Percentiles rank a stretch among this genome's conserved stretches.
phyloP scores from a whole-genome alignment of 2,329 filamentous ascomycete genomes.

The Orbilia blumenaviensis region DNA sequence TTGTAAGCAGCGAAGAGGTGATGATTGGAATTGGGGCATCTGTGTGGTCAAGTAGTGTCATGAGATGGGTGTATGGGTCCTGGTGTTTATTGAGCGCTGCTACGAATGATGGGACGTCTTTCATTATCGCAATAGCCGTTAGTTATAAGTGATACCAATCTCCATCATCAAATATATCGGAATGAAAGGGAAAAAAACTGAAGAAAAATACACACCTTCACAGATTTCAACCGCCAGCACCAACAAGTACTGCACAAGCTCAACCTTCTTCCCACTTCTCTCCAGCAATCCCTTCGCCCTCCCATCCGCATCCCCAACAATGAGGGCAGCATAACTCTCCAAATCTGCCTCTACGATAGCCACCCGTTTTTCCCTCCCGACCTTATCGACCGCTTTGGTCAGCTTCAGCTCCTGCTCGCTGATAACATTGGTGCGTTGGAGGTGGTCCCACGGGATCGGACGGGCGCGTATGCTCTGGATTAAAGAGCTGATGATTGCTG shows the following conservation, averaged over 20 bases:
- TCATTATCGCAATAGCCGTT: slow-evolving; percentile 9
- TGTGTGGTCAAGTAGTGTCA: slow-evolving; percentile 82
- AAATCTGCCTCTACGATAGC: slow-evolving; percentile 82
- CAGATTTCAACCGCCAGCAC: slow-evolving; percentile 88
- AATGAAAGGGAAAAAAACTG: slow-evolving; percentile 55
- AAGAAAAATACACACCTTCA: slow-evolving; percentile 69
- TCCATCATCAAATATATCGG: neutral
- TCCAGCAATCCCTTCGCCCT: slow-evolving; percentile 79
- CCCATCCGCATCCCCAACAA: slow-evolving; percentile 71
- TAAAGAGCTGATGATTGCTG: slow-evolving; percentile 42
- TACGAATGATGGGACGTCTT: slow-evolving; percentile 81
- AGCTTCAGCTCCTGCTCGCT: slow-evolving; percentile 92
- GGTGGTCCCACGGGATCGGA: slow-evolving; percentile 97
- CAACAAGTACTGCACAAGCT: slow-evolving; percentile 94
- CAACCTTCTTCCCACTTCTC: slow-evolving; percentile 81
- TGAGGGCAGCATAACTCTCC: slow-evolving; percentile 79
- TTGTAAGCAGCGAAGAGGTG: slow-evolving; percentile 84
- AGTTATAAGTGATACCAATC: neutral
- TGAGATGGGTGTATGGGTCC: slow-evolving; percentile 82
- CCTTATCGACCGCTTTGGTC: slow-evolving; percentile 96
- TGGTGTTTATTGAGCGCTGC: slow-evolving; percentile 77
- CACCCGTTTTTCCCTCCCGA: slow-evolving; percentile 87
- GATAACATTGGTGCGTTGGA: slow-evolving; percentile 90
- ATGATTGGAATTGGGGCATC: slow-evolving; percentile 90
- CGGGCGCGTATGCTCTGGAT: slow-evolving; percentile 83